These are phyloP conservation scores for Solanum arcanum DNA, from an alignment of 257 asterid genomes.

Conservation along the genomic window DNA sequence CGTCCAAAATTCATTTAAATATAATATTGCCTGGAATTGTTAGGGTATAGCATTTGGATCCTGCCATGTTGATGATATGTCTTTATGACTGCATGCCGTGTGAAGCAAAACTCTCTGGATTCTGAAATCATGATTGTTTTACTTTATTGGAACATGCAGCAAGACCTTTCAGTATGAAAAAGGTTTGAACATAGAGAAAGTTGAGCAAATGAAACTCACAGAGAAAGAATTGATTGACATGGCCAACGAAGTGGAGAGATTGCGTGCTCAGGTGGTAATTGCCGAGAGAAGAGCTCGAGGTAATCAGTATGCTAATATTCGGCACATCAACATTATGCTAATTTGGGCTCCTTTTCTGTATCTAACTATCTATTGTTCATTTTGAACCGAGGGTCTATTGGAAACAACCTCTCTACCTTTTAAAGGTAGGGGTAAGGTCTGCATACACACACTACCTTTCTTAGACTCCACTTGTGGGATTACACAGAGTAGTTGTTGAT, in stretches of 20 bases:
- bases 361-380: not conserved
- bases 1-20: not conserved
- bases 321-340: not conserved
- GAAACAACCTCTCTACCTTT: not conserved
- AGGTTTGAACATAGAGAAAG: conserved; percentile 48
- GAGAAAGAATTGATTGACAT: conserved; percentile 58
- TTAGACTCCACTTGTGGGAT: not conserved
- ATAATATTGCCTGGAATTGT: not conserved
- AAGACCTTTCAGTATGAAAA: conserved; percentile 69
- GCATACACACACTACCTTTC: not conserved
- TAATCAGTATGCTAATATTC: conserved; percentile 9
- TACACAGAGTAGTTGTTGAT: no score
- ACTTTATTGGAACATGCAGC: conserved; percentile 22
- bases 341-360: not conserved
- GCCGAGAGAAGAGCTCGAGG: conserved; percentile 54
- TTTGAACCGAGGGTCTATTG: not conserved
- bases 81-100: not conserved
- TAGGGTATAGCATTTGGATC: not conserved
- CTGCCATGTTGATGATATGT: not conserved
- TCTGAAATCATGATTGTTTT: not conserved
- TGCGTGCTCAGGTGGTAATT: conserved; percentile 35
- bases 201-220: conserved; percentile 47
- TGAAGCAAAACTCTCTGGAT: not conserved
- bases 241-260: conserved; percentile 54
- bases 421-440: not conserved